phyloP scores from a whole-genome alignment of 1,284 basidiomycete species.

The Kalmanozyma brasiliensis region DNA sequence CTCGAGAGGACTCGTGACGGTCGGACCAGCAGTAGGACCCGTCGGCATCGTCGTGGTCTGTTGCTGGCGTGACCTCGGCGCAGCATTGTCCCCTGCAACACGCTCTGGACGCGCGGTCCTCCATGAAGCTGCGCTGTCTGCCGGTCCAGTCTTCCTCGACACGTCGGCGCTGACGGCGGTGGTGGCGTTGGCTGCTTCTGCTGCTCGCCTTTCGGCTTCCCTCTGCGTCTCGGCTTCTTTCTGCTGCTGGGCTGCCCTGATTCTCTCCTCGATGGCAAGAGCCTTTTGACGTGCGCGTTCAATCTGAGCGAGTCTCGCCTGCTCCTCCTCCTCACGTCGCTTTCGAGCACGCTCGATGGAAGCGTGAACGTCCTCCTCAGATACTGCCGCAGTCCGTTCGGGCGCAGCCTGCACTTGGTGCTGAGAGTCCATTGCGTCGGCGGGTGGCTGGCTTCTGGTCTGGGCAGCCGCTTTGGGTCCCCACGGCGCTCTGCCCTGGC shows the following conservation, averaged over 20 bases:
- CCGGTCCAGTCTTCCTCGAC: conserved; percentile 28
- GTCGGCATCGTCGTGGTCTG: conserved; percentile 6
- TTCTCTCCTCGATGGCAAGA: conserved; percentile 57
- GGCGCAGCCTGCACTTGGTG: conserved; percentile 1
- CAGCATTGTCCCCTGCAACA: not conserved
- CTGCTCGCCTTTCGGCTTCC: conserved; percentile 22
- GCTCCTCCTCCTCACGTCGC: conserved; percentile 63
- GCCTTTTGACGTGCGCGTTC: conserved; percentile 64
- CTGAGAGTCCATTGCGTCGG: conserved; percentile 3
- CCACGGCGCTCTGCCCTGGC: conserved; percentile 22
- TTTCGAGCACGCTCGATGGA: conserved; percentile 64
- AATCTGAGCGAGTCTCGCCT: conserved; percentile 51
- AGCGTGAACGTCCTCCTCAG: conserved; percentile 57
- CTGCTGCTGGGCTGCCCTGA: conserved; percentile 52
- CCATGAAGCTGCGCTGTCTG: conserved; percentile 44
- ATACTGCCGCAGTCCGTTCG: conserved; percentile 1
- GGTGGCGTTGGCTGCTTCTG: conserved; percentile 11
- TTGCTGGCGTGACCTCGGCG: conserved; percentile 9
- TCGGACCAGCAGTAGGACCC: not conserved
- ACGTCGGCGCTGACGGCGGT: conserved; percentile 9
- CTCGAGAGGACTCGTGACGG: not conserved
- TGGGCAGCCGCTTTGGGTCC: conserved; percentile 29
- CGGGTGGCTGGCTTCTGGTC: conserved; percentile 4
- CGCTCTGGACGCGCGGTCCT: conserved; percentile 24
- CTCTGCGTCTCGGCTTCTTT: conserved; percentile 42